Conservation (phyloP, 257 asterid genomes). For the Scutellaria galericulata region DNA sequence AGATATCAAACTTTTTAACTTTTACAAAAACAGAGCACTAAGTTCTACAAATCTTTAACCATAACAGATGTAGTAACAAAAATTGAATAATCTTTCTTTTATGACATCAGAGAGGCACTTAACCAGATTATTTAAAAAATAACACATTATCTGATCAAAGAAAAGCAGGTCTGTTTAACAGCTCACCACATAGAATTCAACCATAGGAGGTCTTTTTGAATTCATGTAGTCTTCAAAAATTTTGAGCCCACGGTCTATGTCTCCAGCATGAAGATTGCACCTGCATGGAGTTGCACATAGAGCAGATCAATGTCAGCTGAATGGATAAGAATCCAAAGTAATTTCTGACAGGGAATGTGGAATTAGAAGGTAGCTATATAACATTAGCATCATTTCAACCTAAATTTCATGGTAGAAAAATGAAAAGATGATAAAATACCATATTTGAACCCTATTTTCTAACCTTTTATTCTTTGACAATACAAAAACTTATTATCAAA, state of each 20-base stretch:
- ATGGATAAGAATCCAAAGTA: conserved; percentile 23
- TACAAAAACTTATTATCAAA: neutral
- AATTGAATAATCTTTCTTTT: neutral
- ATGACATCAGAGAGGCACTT: neutral
- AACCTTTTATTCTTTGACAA: neutral
- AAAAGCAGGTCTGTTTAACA: conserved; percentile 32
- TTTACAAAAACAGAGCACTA: neutral
- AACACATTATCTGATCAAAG: conserved; percentile 18
- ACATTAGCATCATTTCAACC: conserved; percentile 24
- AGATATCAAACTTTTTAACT: neutral
- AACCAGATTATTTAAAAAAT: conserved; percentile 11
- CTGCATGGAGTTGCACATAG: conserved; percentile 45
- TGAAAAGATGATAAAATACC: neutral
- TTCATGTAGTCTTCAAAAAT: conserved; percentile 76
- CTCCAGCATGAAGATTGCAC: conserved; percentile 79
- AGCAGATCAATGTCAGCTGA: conserved; percentile 17
- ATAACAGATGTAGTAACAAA: neutral
- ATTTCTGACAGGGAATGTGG: neutral
- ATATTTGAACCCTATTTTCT: neutral
- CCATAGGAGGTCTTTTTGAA: conserved; percentile 54
- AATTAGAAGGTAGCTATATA: conserved; percentile 7
- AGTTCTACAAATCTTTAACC: neutral
- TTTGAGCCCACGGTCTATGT: conserved; percentile 72
- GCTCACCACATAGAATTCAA: conserved; percentile 78
- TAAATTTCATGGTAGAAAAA: neutral